A percentile compares a stretch with the other conserved stretches of the same genome.
These are phyloP conservation scores for Dictyostelium intermedium DNA, from an alignment of 78 protist species.

Conservation along the genomic window DNA sequence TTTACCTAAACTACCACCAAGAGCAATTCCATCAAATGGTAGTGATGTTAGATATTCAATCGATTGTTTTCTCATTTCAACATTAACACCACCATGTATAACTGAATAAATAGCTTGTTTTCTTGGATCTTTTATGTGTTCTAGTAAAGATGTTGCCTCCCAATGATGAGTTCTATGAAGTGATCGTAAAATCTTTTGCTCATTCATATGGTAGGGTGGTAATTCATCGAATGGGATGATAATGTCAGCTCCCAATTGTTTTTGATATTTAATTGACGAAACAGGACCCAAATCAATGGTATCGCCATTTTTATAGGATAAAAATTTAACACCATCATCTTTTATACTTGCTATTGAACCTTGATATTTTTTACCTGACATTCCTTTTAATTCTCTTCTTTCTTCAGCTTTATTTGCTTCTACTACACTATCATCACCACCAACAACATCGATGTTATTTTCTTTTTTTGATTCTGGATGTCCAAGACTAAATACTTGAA, in stretches of 20 bases:
- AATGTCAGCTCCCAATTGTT: constrained; percentile 86
- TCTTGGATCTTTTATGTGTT: constrained; percentile 77
- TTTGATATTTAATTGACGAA: constrained; percentile 80
- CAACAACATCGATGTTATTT: background rate
- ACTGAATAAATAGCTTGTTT: constrained; percentile 89
- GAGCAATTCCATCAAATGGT: constrained; percentile 85
- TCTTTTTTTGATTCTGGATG: constrained; percentile 32
- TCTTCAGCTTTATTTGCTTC: constrained; percentile 69
- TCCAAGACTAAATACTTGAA: constrained; percentile 82
- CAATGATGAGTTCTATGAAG: constrained; percentile 90
- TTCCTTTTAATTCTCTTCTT: constrained; percentile 83
- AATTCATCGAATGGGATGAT: constrained; percentile 90
- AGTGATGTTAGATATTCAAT: constrained; percentile 52
- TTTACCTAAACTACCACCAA: constrained; percentile 89
- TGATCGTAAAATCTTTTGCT: constrained; percentile 38
- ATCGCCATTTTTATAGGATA: constrained; percentile 35
- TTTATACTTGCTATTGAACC: constrained; percentile 52
- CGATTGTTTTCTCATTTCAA: constrained; percentile 59
- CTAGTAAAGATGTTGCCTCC: constrained; percentile 77
- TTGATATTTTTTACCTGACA: constrained; percentile 70
- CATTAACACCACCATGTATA: constrained; percentile 89
- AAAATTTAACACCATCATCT: constrained; percentile 76
- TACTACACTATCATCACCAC: background rate
- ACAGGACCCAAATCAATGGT: constrained; percentile 75
- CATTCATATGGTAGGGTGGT: constrained; percentile 76